Base-by-base conservation (phyloP, 495 filamentous ascomycete genomes). In the Podospora didyma region DNA sequence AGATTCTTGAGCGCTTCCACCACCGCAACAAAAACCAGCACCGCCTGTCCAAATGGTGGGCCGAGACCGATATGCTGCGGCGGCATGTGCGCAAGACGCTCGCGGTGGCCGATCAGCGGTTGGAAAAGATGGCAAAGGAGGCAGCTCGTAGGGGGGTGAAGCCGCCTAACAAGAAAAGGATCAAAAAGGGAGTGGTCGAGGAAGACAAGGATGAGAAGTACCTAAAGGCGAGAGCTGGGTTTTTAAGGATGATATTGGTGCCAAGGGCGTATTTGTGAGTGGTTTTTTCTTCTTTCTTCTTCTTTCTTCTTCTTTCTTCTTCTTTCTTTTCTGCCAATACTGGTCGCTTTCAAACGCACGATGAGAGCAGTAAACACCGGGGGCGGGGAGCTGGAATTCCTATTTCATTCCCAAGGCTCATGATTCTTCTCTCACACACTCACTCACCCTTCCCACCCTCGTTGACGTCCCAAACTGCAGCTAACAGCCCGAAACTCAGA, bases 1-100 rank as follows among this genome's bases (percentile, higher is more conserved):
- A 61, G 17, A 59, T 85, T 19, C 81, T 95, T 41, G 75, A 82
- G 53, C 72, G 88, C 62, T 73, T 90, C 47, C 81, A 82, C 62
- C 87, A 90, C 68, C 88, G 88, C 65, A 92, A 92, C 72, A 86
- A 85, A 61, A 93, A 93, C 69, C 89, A 94, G 70, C 89, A 93
- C 67, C 81, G 81, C 37, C 72, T 74, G 37, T 72, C 83, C 3
- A 83, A 80, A 60, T 94, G 89, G 90, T 94, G 86, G 82, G 82
- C 82, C 64, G 76, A 79, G 69, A 74, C 91, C 45, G 80, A 82
- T 35, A 79, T 84, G 57, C 71, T 94, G 45, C 81, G 85, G 42
- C 87, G 89, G 12, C 78, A 77, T 54, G 60, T 87, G 17, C 65
- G 68, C 34, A 82, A 80, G 61, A 65, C 92, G 6, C 60, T 78